Percentiles rank a stretch among this genome's conserved stretches.
These are phyloP conservation scores for Sarcodon sp. DNA, from an alignment of 768 basidiomycete genomes.

Conservation along the genomic window DNA sequence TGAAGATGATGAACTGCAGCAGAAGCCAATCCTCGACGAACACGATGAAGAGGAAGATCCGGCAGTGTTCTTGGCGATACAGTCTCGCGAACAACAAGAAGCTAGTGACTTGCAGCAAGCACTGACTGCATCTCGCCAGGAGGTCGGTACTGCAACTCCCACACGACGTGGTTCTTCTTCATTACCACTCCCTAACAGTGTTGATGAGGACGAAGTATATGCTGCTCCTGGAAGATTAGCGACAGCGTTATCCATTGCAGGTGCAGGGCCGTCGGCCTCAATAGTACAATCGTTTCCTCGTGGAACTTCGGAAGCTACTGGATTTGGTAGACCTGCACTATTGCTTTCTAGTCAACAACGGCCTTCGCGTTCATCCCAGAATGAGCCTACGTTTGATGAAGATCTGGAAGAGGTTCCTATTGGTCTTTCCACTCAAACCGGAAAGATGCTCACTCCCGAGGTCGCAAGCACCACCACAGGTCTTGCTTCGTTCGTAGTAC, in stretches of 20 bases:
- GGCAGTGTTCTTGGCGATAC: slow-evolving; percentile 45
- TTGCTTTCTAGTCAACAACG: slow-evolving; percentile 4
- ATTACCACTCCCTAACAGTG: slow-evolving; percentile 4
- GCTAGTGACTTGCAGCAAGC: too few relatives aligned
- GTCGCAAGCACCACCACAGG: too few relatives aligned
- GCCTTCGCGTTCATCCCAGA: too few relatives aligned
- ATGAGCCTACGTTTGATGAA: slow-evolving; percentile 10
- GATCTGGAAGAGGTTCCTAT: slow-evolving; percentile 22
- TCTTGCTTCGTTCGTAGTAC: too few relatives aligned
- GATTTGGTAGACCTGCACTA: background rate
- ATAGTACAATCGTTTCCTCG: slow-evolving; percentile 3
- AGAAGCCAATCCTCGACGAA: slow-evolving; percentile 7
- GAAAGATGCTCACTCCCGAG: background rate
- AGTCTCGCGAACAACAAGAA: slow-evolving; percentile 34
- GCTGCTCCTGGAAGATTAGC: slow-evolving; percentile 46
- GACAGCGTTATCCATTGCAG: slow-evolving; percentile 55
- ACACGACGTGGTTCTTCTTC: slow-evolving; percentile 1
- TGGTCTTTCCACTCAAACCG: background rate
- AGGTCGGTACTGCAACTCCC: background rate
- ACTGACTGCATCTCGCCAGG: too few relatives aligned
- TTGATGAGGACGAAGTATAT: slow-evolving; percentile 32
- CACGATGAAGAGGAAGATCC: slow-evolving; percentile 33
- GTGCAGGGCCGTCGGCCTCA: slow-evolving; percentile 21
- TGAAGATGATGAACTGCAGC: slow-evolving; percentile 29
- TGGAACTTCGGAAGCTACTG: slow-evolving; percentile 20